These are phyloP conservation scores for Jimgerdemannia lactiflua DNA, from an alignment of 192 early-diverging fungal species.

Conservation along the genomic window DNA sequence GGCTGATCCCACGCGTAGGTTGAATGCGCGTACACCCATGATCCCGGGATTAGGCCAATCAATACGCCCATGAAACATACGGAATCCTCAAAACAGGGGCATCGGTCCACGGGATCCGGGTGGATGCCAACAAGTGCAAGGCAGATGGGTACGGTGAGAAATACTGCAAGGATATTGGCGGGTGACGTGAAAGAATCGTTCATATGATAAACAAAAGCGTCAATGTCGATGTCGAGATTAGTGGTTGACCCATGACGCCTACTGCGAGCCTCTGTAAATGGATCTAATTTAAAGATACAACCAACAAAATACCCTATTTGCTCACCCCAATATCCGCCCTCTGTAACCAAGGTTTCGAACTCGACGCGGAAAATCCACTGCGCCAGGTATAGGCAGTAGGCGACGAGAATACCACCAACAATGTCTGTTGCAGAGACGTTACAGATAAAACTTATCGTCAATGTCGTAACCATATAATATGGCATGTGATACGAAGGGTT, in stretches of 20 bases:
- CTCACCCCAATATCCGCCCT: conserved; percentile 39
- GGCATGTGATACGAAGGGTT: too few relatives aligned
- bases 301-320: not conserved
- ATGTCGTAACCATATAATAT: too few relatives aligned
- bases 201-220: too few relatives aligned
- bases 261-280: not conserved
- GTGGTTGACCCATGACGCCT: conserved; percentile 4
- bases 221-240: not conserved
- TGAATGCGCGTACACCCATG: conserved; percentile 44
- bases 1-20: conserved; percentile 28
- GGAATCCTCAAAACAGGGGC: conserved; percentile 75
- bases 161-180: conserved; percentile 15
- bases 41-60: conserved; percentile 56
- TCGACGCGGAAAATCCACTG: conserved; percentile 51
- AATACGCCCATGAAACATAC: conserved; percentile 64
- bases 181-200: not conserved
- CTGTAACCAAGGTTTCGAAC: conserved; percentile 25
- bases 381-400: conserved; percentile 48
- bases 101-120: conserved; percentile 68
- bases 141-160: conserved; percentile 25
- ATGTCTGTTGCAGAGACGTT: conserved; percentile 44
- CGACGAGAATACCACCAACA: conserved; percentile 66
- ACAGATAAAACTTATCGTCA: too few relatives aligned
- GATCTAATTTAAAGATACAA: too few relatives aligned
- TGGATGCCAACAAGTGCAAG: conserved; percentile 28